Evolutionary conservation across 768 basidiomycete species (phyloP).

Genomic region (Termitomyces eurrhizus): DNA sequence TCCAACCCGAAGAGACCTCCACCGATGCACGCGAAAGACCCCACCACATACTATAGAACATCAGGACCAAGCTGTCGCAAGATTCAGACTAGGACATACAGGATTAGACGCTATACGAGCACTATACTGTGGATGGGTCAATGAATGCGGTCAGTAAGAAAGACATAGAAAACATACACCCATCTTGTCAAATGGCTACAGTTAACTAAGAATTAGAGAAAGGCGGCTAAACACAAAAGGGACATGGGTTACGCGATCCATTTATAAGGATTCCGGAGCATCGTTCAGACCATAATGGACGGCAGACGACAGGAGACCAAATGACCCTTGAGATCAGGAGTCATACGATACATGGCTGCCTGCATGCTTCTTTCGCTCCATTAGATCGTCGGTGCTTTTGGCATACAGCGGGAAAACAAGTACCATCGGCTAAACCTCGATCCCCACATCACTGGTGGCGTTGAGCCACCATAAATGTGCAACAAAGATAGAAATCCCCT

Average conservation of each 20-base stretch:
- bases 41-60: slow-evolving; percentile 59
- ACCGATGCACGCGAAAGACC: slow-evolving; percentile 79
- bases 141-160: background rate
- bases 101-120: slow-evolving; percentile 56
- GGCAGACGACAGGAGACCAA: background rate
- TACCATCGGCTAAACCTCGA: background rate
- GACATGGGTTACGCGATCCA: background rate
- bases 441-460: background rate
- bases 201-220: background rate
- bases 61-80: background rate
- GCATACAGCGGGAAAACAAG: background rate
- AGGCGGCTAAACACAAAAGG: background rate
- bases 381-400: background rate
- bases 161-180: slow-evolving; percentile 10
- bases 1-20: slow-evolving; percentile 78
- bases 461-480: background rate
- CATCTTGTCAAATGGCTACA: slow-evolving; percentile 11
- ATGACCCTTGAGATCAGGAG: background rate
- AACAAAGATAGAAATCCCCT: background rate
- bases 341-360: background rate
- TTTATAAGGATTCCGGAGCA: slow-evolving; percentile 6
- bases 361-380: slow-evolving; percentile 3
- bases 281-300: background rate
- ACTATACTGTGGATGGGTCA: slow-evolving; percentile 36
- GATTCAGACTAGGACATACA: slow-evolving; percentile 23